Evolutionary conservation across 2,329 filamentous ascomycete species (phyloP), one percentile per base, ranked within the genome.

Genomic region (Phoma herbarum): DNA sequence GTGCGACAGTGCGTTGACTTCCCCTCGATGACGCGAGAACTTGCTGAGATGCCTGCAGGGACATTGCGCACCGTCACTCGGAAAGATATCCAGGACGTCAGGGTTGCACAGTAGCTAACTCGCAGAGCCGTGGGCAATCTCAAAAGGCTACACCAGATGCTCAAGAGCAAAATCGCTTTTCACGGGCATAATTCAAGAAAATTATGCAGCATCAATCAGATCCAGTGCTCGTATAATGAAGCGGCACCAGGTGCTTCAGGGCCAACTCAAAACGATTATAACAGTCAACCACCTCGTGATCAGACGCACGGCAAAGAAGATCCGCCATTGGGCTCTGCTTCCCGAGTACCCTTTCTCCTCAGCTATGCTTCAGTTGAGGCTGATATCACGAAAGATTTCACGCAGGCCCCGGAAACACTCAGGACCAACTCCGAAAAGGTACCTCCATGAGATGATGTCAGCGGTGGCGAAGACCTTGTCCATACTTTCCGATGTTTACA

Each of bases 81-180:
- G 53, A 50, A 16, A 37, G 23, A 39, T 56, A 46, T 23, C 20
- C 53, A 18, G 26, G 37, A 31, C 45, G 53, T 25, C 22, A 28
- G 10, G 53, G 46, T n/a, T 46, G 11, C 14, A 18, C 46, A 1
- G 4, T 56, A 18, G 14, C 39, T 8, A 23, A 7, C 23, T 22
- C 41, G 22, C 20, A 28, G 22, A 18, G 39, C 2, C 53, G 53
- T 18, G 53, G 53, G 11, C 53, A 56, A 16, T 46, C 53, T 39
- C 53, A 46, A 16, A 56, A 50, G 20, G 45, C 53, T 56, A 46
- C 29, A 18, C 39, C 4, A 45, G 14, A n/a, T 56, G 53, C 29
- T 39, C 53, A 16, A 18, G n/a, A 12, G 6, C 23, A 31, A 10
- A 39, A 28, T 25, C 18, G n/a, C n/a, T n/a, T 56, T 39, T 18